Evolutionary conservation across 192 early-diverging fungal species (phyloP), one percentile per base, ranked within the genome.

Genomic region (Thoreauomyces humboldtii): DNA sequence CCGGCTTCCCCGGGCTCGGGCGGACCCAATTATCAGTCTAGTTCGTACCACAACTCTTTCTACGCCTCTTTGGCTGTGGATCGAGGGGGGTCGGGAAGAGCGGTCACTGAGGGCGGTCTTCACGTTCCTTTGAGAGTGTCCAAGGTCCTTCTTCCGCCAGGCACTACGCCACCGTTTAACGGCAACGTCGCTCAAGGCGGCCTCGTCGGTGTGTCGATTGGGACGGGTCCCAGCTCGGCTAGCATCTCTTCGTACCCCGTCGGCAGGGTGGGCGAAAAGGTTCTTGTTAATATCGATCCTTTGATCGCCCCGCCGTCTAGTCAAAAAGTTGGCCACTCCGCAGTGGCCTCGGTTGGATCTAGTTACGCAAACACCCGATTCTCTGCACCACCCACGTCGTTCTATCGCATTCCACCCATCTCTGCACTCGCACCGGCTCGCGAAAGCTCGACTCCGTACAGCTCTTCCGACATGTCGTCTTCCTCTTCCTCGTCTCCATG

Each of bases 401-500:
- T 52, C 29, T 52, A 52, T 27, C 50, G 50, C 15, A 52, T 52
- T 31, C 50, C 50, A 29, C 50, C 50, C 5, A 52, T 52, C 17
- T 52, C 50, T 31, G 21, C 19, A 15, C 50, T 52, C 25, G 50
- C 50, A 5, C 27, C 50, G 2, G 50, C 50, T 27, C 17, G 50
- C 38, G 38, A 41, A 9, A 31, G 27, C 50, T 31, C 29, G 3
- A 52, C 50, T 15, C 50, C 50, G 4, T 28, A 52, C 29, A 52
- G 50, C 50, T 52, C 50, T 6, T 52, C 50, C 21, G 50, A 52
- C 5, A 52, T 52, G 50, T 52, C 50, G 50, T 52, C 50, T 4
- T 52, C 50, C 6, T 52, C 50, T 28, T 52, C 50, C 27, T 52
- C 50, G 17, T 52, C 50, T 15, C 50, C 50, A 6, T 52, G 50